Base-by-base conservation (phyloP, 2,329 filamentous ascomycete genomes). In the Paraphoma chrysanthemicola region DNA sequence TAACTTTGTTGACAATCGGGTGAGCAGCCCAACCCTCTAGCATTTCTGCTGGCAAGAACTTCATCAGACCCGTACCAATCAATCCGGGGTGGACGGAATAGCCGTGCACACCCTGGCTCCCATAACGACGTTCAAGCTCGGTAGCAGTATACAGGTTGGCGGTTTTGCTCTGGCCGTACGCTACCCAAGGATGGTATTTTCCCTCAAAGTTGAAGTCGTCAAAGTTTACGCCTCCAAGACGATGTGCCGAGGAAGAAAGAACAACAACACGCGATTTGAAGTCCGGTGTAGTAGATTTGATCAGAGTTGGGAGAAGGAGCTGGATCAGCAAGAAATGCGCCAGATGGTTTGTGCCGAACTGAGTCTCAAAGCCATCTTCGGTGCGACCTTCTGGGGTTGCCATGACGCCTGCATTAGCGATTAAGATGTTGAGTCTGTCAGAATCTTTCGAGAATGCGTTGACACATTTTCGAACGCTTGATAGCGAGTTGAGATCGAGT, bases 141-240 rank as follows among this genome's bases (percentile, higher is more conserved):
- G 81, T 84, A 6, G 82, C 79, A 53, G 82, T 78, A 62, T 79
- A 83, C 18, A 85, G 76, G 49, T 81, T 82, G 4, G 83, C 82
- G 0, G 78, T 75, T 63, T 86, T 87, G 42, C 78, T 76, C 55
- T 83, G 79, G 0, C 72, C 79, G 57, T 85, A 86, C 1, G 79
- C 75, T 1, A 54, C 42, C 51, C 66, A 72, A 0, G 75, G 74
- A 0, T 78, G 64, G 59, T 83, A 82, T 1, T 59, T 63, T 11
- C 63, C 67, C n/a, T 68, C 62, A 33, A 79, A 75, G 49, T 78
- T 75, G 60, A 79, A 73, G 62, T 82, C 73, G 56, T 82, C 75
- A 39, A 76, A 75, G 28, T 75, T 64, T 31, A 80, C 57, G 0
- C 55, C 52, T 1, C 64, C 64, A 3, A 60, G 57, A 10, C 77